Conservation (phyloP, 768 basidiomycete genomes). For the Fomitopsis serialis region DNA sequence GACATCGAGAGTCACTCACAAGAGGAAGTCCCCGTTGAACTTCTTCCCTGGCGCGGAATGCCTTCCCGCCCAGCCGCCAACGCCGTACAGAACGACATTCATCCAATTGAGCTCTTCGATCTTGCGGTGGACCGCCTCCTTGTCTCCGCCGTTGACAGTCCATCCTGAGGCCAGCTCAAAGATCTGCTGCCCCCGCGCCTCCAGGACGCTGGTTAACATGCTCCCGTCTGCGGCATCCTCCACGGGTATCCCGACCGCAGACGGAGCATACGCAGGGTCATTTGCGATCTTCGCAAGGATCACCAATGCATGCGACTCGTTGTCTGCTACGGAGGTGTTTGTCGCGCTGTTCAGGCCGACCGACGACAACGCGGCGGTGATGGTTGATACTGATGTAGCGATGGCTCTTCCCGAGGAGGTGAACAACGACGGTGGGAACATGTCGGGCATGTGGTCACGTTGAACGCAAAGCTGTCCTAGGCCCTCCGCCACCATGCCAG, state of each 20-base stretch:
- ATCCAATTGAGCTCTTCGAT: constrained; percentile 61
- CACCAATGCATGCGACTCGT: constrained; percentile 37
- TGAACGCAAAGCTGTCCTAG: constrained; percentile 35
- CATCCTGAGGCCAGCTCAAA: constrained; percentile 15
- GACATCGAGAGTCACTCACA: constrained; percentile 31
- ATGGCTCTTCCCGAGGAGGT: too few relatives aligned
- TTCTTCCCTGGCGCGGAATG: constrained; percentile 11
- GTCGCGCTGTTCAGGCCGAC: constrained; percentile 1
- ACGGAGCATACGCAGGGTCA: constrained; percentile 30
- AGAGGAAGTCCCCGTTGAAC: constrained; percentile 57
- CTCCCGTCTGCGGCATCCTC: neutral
- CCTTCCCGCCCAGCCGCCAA: constrained; percentile 49
- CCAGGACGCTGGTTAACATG: constrained; percentile 12
- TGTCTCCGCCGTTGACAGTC: constrained; percentile 13
- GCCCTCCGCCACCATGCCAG: constrained; percentile 59
- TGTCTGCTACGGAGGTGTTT: neutral
- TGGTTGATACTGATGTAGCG: too few relatives aligned
- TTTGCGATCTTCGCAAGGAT: constrained; percentile 51
- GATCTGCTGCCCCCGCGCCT: constrained; percentile 10
- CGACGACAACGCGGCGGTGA: constrained; percentile 6
- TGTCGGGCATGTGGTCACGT: too few relatives aligned
- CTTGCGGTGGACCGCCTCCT: constrained; percentile 42
- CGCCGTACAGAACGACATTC: constrained; percentile 47
- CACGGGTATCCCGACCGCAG: constrained; percentile 5
- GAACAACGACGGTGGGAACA: constrained; percentile 18